These are phyloP conservation scores for Saccharomycopsis hybrid DNA, from an alignment of 1,139 yeast species.

Conservation along the genomic window DNA sequence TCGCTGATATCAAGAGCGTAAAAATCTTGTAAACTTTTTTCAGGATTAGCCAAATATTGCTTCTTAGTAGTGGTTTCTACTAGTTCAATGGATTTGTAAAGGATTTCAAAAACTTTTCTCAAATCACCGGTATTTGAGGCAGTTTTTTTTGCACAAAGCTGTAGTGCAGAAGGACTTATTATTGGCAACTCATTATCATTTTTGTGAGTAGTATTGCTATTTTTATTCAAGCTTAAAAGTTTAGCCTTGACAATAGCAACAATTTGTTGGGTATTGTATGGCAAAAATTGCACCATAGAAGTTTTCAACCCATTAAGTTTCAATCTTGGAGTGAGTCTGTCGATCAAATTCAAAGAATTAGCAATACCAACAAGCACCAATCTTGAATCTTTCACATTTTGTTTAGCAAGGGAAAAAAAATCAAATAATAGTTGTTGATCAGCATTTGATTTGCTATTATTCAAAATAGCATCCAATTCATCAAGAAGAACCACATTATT, in stretches of 20 bases:
- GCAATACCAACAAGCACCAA: conserved; percentile 80
- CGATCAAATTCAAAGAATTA: conserved; percentile 86
- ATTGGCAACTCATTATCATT: conserved; percentile 38
- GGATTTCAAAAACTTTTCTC: conserved; percentile 86
- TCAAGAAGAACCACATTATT: conserved; percentile 64
- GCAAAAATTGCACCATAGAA: conserved; percentile 63
- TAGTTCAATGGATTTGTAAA: conserved; percentile 69
- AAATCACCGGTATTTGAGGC: conserved; percentile 90
- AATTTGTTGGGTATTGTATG: conserved; percentile 79
- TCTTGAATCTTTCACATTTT: conserved; percentile 36
- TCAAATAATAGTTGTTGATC: conserved; percentile 47
- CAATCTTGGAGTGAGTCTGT: conserved; percentile 75
- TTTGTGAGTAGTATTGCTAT: conserved; percentile 27
- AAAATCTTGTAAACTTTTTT: conserved; percentile 20
- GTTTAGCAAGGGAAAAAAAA: conserved; percentile 66
- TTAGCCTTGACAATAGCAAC: conserved; percentile 53
- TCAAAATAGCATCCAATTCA: conserved; percentile 78
- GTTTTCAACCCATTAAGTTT: conserved; percentile 69
- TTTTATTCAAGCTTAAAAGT: conserved; percentile 32
- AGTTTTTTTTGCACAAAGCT: conserved; percentile 77
- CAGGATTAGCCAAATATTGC: conserved; percentile 16
- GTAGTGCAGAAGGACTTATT: conserved; percentile 80
- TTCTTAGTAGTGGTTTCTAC: conserved; percentile 41
- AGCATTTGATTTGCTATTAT: conserved; percentile 25
- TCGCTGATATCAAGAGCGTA: conserved; percentile 23